Base-by-base conservation (phyloP, 2,329 filamentous ascomycete species). In the Magnaporthales sp. region DNA sequence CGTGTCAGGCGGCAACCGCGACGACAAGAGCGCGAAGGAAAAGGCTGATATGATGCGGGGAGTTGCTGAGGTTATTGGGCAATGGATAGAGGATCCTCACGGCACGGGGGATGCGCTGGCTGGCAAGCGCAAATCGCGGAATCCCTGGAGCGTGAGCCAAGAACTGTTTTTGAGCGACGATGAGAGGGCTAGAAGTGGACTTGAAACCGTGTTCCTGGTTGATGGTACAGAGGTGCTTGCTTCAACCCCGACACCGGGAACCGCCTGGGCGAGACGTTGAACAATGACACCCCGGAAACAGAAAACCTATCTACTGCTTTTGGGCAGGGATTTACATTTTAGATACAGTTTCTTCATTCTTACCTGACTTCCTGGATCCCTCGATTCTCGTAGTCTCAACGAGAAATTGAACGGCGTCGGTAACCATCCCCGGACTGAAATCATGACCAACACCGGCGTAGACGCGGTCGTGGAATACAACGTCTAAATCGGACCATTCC, bases 361-460 rank as follows among this genome's bases (percentile, higher is more conserved):
- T 74, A 68, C 58, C 74, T 73, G 66, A n/a, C 29, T 31, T 15
- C 13, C 29, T 64, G 19, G 31, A 26, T 19, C 51, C 67, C 38
- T 74, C 73, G 1, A 71, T 71, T 11, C 72, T 75, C 22, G 86
- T 78, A 7, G 75, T 79, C 54, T 83, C 78, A 19, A 83, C 75
- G 38, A 94, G 75, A 75, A 91, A 94, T 46, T 77, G 76, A 11
- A 89, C 81, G 4, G 90, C 84, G 73, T 90, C 89, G 68, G 78
- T 77, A 30, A 87, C 81, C 91, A 95, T 94, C 6, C 77, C 81
- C 1, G 79, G 75, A 10, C 84, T 88, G 71, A 91, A 92, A n/a
- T 81, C 79, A 74, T 95, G 91, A 0, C 89, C 89, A 0, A 88
- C 81, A 0, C 85, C 88, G 1, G 86, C 81, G 71, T 92, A 93